A percentile compares a stretch with the other conserved stretches of the same genome.
These are phyloP conservation scores for Zymoseptoria ardabiliae DNA, from an alignment of 2,329 filamentous ascomycete genomes.

Conservation along the genomic window DNA sequence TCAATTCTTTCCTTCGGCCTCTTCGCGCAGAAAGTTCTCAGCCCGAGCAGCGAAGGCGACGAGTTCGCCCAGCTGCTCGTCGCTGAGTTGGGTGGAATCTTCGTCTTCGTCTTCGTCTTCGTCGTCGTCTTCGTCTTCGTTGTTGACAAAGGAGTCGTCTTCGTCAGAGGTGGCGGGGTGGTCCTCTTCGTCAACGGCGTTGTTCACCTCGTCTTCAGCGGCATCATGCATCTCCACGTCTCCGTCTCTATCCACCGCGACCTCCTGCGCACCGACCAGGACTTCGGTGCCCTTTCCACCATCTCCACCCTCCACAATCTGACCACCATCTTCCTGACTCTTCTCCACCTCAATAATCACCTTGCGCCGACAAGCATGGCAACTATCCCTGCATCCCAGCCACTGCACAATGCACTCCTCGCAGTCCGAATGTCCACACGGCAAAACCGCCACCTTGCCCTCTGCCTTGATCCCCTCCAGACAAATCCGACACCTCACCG, in stretches of 20 bases:
- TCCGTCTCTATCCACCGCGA: background rate
- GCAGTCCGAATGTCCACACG: constrained; percentile 17
- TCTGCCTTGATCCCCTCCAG: constrained; percentile 11
- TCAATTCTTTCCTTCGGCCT: no score
- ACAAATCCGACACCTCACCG: constrained; percentile 14
- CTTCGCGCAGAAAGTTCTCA: no score
- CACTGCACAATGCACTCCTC: constrained; percentile 19
- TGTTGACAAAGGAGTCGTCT: no score
- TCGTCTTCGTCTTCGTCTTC: no score
- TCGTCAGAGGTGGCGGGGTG: background rate
- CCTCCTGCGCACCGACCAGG: background rate
- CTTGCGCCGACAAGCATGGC: constrained; percentile 17
- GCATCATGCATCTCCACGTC: background rate
- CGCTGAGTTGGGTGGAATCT: no score
- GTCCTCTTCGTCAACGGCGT: background rate
- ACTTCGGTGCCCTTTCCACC: background rate
- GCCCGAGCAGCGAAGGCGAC: no score
- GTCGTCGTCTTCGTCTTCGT: no score
- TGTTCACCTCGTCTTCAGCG: background rate
- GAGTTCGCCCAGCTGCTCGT: no score
- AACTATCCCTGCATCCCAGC: constrained; percentile 17
- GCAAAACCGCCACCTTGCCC: constrained; percentile 12
- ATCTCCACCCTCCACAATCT: background rate
- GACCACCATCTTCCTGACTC: background rate
- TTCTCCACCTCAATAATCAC: background rate